Evolutionary conservation across 345 rosid species (phyloP).

Genomic region (Mangifera indica): DNA sequence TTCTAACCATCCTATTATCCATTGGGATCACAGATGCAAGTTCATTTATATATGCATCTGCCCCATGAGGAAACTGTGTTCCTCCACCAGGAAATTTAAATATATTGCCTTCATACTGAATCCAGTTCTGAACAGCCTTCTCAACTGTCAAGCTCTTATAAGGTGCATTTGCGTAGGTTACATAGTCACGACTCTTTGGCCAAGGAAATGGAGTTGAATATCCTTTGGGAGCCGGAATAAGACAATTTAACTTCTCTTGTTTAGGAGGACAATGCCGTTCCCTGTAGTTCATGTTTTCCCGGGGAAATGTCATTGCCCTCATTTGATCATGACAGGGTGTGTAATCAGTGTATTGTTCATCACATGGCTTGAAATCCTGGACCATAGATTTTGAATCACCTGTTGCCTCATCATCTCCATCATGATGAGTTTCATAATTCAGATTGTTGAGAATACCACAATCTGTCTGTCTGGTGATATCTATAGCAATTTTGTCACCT

Average conservation of each 20-base stretch:
- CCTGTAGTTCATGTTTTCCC: conserved; percentile 59
- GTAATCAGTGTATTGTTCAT: conserved; percentile 45
- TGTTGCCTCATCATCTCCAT: conserved; percentile 25
- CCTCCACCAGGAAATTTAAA: conserved; percentile 79
- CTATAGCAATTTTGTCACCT: conserved; percentile 55
- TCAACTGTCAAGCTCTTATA: conserved; percentile 69
- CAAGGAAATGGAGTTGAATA: conserved; percentile 64
- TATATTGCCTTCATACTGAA: conserved; percentile 64
- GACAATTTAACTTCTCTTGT: conserved; percentile 52
- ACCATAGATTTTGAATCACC: conserved; percentile 26
- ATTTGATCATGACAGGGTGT: conserved; percentile 71
- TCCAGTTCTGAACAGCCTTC: conserved; percentile 75
- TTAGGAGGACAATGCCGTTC: conserved; percentile 67
- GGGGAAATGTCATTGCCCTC: conserved; percentile 60
- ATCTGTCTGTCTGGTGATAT: conserved; percentile 47
- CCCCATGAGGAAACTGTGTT: conserved; percentile 69
- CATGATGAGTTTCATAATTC: conserved; percentile 49
- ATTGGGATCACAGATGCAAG: conserved; percentile 62
- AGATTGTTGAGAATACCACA: conserved; percentile 47
- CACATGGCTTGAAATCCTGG: conserved; percentile 46
- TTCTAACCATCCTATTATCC: conserved; percentile 60
- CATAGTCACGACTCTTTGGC: conserved; percentile 77
- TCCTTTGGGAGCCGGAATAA: conserved; percentile 67
- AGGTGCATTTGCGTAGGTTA: conserved; percentile 69
- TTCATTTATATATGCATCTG: conserved; percentile 55